Conservation (phyloP, 768 basidiomycete genomes). For the Boletus pseudopeckii region DNA sequence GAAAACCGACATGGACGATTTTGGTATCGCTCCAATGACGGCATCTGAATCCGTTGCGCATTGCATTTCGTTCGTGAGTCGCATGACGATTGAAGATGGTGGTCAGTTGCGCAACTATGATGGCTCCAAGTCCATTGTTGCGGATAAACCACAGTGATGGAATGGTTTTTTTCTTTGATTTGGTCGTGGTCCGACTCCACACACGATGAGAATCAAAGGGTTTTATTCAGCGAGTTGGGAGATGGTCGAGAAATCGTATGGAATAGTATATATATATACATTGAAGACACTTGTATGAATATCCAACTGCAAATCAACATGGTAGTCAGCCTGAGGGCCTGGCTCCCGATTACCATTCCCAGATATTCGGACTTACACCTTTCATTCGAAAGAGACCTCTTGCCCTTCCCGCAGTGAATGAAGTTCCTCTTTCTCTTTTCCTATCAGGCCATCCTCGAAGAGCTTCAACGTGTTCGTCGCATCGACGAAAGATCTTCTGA, state of each 20-base stretch:
- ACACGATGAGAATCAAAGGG: background rate
- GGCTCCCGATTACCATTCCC: background rate
- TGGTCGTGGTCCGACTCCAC: background rate
- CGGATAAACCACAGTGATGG: background rate
- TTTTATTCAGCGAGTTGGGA: background rate
- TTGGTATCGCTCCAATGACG: conserved; percentile 5
- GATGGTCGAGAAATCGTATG: background rate
- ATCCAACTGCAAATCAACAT: too few relatives aligned
- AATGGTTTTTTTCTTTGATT: background rate
- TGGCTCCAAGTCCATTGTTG: conserved; percentile 3
- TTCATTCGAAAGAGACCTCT: background rate
- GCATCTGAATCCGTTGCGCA: conserved; percentile 1
- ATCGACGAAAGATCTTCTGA: conserved; percentile 2
- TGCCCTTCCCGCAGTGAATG: background rate
- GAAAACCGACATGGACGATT: conserved; percentile 7
- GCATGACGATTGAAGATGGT: conserved; percentile 2
- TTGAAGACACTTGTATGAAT: background rate
- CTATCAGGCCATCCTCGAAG: conserved; percentile 1
- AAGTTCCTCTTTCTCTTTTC: background rate
- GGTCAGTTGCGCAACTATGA: conserved; percentile 6
- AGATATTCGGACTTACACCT: background rate
- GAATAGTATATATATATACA: background rate
- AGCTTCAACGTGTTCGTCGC: background rate
- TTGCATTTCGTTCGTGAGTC: conserved; percentile 1
- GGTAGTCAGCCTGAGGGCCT: too few relatives aligned